Percentiles rank a stretch among this genome's conserved stretches.
phyloP scores from a whole-genome alignment of 768 basidiomycete species.

The Xerocomus potaroensis region DNA sequence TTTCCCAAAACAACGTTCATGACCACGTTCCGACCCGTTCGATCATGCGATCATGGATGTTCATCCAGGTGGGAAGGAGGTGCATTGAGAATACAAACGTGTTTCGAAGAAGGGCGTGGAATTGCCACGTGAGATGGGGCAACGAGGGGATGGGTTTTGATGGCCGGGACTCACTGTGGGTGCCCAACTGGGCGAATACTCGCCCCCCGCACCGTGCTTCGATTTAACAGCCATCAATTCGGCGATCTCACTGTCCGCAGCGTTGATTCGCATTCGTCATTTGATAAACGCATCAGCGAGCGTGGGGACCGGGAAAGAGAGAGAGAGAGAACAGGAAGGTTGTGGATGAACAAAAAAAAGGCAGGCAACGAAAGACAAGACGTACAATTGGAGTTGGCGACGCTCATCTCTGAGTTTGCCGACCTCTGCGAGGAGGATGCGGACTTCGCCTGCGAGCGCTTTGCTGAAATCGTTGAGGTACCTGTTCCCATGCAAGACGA shows the following conservation, averaged over 20 bases:
- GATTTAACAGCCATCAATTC: constrained; percentile 80
- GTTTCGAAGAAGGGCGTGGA: background rate
- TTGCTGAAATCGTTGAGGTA: constrained; percentile 62
- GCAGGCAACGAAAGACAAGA: constrained; percentile 3
- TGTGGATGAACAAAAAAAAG: background rate
- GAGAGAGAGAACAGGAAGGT: background rate
- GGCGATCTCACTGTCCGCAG: constrained; percentile 65
- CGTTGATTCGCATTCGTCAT: background rate
- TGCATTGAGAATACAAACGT: background rate
- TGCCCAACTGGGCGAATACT: constrained; percentile 72
- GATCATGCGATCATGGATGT: background rate
- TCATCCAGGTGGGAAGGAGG: background rate
- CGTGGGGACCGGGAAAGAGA: background rate
- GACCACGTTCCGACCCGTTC: too few relatives aligned
- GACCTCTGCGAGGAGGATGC: constrained; percentile 56
- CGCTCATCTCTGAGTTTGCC: constrained; percentile 59
- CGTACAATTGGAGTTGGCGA: constrained; percentile 52
- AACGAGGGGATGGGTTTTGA: background rate
- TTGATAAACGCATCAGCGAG: background rate
- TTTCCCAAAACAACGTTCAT: too few relatives aligned
- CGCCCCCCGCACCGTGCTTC: constrained; percentile 76
- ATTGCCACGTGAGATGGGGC: background rate
- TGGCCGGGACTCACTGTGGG: constrained; percentile 44
- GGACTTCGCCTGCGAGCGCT: constrained; percentile 57
- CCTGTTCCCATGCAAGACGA: constrained; percentile 20